Percentiles rank a stretch among this genome's conserved stretches.
These are phyloP conservation scores for Curvularia sp. DNA, from an alignment of 2,329 filamentous ascomycete species.

Conservation along the genomic window DNA sequence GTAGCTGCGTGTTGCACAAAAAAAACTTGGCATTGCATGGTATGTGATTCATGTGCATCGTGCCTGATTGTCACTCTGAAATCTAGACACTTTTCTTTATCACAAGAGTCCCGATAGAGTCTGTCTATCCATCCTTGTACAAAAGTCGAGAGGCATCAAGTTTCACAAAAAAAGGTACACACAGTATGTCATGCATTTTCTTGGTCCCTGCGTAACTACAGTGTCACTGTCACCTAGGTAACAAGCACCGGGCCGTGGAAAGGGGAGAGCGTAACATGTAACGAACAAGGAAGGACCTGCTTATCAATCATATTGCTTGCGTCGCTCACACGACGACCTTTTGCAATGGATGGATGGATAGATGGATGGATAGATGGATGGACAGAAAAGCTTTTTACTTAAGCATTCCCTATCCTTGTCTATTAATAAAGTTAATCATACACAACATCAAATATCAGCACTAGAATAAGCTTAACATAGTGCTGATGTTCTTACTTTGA, in stretches of 20 bases:
- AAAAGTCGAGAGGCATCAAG: conserved; percentile 1
- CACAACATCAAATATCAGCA: too few relatives aligned
- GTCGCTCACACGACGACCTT: conserved; percentile 5
- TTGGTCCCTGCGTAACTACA: background rate
- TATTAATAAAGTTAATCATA: too few relatives aligned
- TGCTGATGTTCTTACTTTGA: too few relatives aligned
- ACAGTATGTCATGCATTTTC: background rate
- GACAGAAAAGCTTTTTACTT: background rate
- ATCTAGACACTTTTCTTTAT: background rate
- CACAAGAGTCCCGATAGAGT: background rate
- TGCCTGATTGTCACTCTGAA: background rate
- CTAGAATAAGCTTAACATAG: too few relatives aligned
- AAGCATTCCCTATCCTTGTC: too few relatives aligned
- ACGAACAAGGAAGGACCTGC: background rate
- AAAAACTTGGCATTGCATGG: background rate
- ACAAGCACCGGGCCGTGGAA: background rate
- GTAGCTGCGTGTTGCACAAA: background rate
- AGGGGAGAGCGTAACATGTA: conserved; percentile 12
- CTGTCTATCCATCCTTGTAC: background rate
- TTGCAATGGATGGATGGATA: conserved; percentile 1
- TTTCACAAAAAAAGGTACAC: background rate
- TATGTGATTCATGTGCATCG: background rate
- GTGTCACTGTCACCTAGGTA: conserved; percentile 8
- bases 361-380: background rate
- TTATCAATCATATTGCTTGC: conserved; percentile 14